Base-by-base conservation (phyloP, 2,329 filamentous ascomycete species). In the Aspergillus ochraceus region DNA sequence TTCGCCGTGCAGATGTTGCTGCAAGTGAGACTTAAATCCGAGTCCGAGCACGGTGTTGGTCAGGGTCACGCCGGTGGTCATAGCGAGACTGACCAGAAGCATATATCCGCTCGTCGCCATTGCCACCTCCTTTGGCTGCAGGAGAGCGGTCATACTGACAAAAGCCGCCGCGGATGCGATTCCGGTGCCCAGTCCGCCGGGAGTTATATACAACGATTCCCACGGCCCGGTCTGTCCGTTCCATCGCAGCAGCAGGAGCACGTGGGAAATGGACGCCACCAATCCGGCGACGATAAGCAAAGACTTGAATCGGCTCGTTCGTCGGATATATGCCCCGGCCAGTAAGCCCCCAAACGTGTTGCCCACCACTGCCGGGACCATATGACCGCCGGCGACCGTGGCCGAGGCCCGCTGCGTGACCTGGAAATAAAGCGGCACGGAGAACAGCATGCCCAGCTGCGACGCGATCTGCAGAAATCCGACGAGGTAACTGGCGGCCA, bases 361-460 rank as follows among this genome's bases (percentile, higher is more conserved):
- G 0, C 88, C 89, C 0, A 84, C 73, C 0, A 91, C 87, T 0
- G 88, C 86, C 0, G 89, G 89, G 46, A 91, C 80, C 0, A 92
- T 76, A 65, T 90, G 86, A 0, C 83, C 76, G 2, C 83, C 83
- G 0, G 88, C 86, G 1, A 78, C 74, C 0, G 87, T 86, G 49
- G 83, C 86, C 0, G 84, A 86, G 2, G 81, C 82, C 0, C 79
- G 76, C 5, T 82, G 76, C 0, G 87, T 88, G 1, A 88, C 83
- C 59, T 89, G 86, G 63, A 91, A 91, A 73, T 91, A 91, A 0
- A 91, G 73, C 0, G 89, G 89, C 0, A 90, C 82, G 0, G 83
- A 82, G 56, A 86, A 88, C 84, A 90, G 87, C 69, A 87, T 79
- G 74, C 80, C 83, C 9, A 86, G 71, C 66, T 91, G 89, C 0